These are phyloP conservation scores for Stylonectria norvegica DNA, from an alignment of 2,329 filamentous ascomycete species.

Conservation along the genomic window DNA sequence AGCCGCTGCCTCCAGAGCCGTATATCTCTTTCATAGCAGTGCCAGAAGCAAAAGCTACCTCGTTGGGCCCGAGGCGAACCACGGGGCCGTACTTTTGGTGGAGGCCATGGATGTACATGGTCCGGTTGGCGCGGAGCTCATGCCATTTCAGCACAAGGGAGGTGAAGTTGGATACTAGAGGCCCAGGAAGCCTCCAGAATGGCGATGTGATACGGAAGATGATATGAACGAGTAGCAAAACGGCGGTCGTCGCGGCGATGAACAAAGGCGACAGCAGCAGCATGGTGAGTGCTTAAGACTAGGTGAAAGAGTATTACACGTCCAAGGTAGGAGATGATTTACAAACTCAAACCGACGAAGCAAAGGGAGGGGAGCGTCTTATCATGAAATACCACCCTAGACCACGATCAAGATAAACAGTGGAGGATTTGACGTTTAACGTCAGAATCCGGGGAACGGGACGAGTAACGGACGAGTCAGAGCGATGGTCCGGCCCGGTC, in stretches of 20 bases:
- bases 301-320: no score
- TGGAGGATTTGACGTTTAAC: no score
- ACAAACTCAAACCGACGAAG: no score
- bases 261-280: constrained; percentile 29
- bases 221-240: constrained; percentile 27
- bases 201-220: constrained; percentile 32
- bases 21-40: constrained; percentile 62
- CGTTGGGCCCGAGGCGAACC: constrained; percentile 55
- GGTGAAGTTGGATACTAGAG: constrained; percentile 46
- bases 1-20: constrained; percentile 58
- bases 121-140: constrained; percentile 52
- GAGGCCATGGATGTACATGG: constrained; percentile 52
- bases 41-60: constrained; percentile 56
- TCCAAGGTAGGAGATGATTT: no score
- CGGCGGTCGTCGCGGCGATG: constrained; percentile 17
- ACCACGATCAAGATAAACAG: no score
- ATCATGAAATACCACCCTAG: no score
- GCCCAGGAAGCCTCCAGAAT: constrained; percentile 45
- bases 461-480: no score
- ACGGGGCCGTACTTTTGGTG: constrained; percentile 55
- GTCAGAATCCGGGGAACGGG: no score
- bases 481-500: constrained; percentile 1
- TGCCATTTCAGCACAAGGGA: constrained; percentile 52
- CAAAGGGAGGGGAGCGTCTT: no score
- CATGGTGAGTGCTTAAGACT: constrained; percentile 23